Base-by-base conservation (phyloP, 2,329 filamentous ascomycete species). In the Microsporum canis region DNA sequence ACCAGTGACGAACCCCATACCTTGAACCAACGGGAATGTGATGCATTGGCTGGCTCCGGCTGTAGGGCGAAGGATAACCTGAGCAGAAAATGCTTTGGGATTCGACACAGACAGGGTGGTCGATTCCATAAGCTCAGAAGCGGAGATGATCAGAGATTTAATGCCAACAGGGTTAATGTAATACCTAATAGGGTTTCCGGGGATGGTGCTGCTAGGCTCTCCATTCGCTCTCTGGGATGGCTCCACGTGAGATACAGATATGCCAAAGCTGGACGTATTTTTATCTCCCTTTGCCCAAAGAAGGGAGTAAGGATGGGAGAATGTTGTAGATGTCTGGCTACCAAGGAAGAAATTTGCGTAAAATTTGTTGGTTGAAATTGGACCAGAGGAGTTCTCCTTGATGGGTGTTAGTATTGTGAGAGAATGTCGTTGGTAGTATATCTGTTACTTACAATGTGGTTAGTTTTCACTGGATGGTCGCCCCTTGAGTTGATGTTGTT, bases 1-100 rank as follows among this genome's bases (percentile, higher is more conserved):
- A 0, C 80, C 91, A 3, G 91, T 96, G 17, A 96, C 79, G 67
- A 91, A 95, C 0, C 84, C 87, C 84, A 95, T 94, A 8, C 94
- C 94, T 70, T 97, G 92, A 0, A 95, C 84, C 5, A 96, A 71
- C 0, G 91, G 91, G 65, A 95, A 90, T 0, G 83, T 86, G 23
- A 97, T 80, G 0, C 81, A 78, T 0, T 87, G 82, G 0, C 78
- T 71, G 5, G 80, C 79, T 2, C 77, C 77, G n/a, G 72, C 69
- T 27, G 78, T 76, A 2, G 80, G 78, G 58, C 77, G 80, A 36
- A 97, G 77, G 51, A 88, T 86, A 53, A 90, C 84, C 64, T 89
- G 84, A 12, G 80, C 81, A 0, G 82, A 84, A 67, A 85, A 84
- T 1, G 79, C 79, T 59, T 78, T 72, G 29, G 81, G 74, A 0